Conservation (phyloP, 306 rosid genomes). For the Prosopis cineraria region DNA sequence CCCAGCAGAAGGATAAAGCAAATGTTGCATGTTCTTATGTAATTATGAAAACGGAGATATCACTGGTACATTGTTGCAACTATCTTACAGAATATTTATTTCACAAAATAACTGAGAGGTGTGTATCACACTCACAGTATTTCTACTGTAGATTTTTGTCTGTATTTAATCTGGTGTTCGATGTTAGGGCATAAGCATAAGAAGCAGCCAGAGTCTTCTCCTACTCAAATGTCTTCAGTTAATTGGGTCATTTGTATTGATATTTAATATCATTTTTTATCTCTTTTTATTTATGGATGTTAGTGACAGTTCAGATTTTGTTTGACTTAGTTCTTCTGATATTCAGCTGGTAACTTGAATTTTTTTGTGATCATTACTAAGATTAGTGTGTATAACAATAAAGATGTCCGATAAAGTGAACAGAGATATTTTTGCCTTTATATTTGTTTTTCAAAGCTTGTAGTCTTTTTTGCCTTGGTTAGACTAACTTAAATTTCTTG, state of each 20-base stretch:
- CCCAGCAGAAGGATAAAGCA: neutral
- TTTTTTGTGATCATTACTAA: neutral
- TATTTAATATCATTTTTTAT: neutral
- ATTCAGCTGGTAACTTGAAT: neutral
- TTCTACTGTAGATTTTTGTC: neutral
- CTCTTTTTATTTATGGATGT: slow-evolving; percentile 2
- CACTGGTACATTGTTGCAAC: neutral
- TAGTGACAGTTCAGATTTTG: neutral
- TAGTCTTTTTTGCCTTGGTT: neutral
- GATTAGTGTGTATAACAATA: neutral
- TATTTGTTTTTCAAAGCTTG: neutral
- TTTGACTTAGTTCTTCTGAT: neutral
- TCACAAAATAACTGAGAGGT: neutral
- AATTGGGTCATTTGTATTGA: neutral
- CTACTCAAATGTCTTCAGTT: neutral
- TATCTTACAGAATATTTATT: slow-evolving; percentile 6
- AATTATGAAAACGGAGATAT: neutral
- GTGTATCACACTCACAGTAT: slow-evolving; percentile 3
- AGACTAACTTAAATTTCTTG: neutral
- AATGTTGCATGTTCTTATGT: slow-evolving; percentile 1
- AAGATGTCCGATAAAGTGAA: neutral
- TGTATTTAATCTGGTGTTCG: slow-evolving; percentile 7
- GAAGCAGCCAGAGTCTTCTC: neutral
- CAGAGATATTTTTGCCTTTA: neutral
- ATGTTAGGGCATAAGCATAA: slow-evolving; percentile 2